Conservation (phyloP, 139 green algal species). For the Picocystis salinarum region DNA sequence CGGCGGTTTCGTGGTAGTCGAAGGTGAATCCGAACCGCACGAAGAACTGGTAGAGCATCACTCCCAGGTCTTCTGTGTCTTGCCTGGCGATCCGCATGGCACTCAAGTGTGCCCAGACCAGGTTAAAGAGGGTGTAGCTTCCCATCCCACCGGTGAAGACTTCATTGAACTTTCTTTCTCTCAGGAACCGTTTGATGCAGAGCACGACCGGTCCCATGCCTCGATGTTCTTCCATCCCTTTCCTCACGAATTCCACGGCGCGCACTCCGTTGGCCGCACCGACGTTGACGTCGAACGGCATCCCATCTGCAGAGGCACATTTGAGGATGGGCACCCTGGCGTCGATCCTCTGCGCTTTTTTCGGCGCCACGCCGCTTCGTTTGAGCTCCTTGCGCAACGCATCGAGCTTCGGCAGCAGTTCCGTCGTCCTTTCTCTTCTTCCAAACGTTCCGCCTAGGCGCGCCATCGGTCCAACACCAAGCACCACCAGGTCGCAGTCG, state of each 20-base stretch:
- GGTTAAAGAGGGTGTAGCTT: conserved; percentile 48
- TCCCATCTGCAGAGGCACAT: conserved; percentile 5
- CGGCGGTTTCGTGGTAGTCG: conserved; percentile 19
- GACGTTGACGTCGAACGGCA: conserved; percentile 44
- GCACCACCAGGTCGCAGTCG: background rate
- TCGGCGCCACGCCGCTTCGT: background rate
- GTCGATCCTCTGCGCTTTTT: background rate
- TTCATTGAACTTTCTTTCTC: conserved; percentile 46
- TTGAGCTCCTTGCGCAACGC: background rate
- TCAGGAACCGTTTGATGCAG: conserved; percentile 40
- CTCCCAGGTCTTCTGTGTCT: conserved; percentile 22
- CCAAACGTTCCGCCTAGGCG: background rate
- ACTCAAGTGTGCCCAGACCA: conserved; percentile 15
- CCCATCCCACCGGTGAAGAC: conserved; percentile 28
- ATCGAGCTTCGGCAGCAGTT: background rate
- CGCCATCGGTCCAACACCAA: background rate
- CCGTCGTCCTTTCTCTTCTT: background rate
- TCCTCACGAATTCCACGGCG: conserved; percentile 23
- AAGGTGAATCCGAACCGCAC: conserved; percentile 25
- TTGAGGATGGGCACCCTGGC: conserved; percentile 55
- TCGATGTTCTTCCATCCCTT: conserved; percentile 1
- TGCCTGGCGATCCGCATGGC: background rate
- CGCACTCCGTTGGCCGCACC: conserved; percentile 40
- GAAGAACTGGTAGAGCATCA: conserved; percentile 38
- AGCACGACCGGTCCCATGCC: conserved; percentile 40